Conservation (phyloP, 2,329 filamentous ascomycete species). For the Diaporthe sp. region DNA sequence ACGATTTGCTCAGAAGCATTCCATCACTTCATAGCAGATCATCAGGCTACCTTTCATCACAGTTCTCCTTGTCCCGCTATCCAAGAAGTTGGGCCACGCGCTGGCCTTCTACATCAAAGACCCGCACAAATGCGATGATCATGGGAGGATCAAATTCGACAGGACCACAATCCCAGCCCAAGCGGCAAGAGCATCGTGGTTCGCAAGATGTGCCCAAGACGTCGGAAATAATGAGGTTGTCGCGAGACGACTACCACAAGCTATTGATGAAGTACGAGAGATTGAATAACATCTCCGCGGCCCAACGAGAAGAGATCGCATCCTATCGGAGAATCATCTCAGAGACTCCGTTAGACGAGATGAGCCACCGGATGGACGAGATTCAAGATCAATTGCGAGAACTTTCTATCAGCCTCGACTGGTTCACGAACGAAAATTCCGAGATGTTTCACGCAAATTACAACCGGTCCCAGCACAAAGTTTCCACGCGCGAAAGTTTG, state of each 20-base stretch:
- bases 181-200: too few species aligned
- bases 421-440: not conserved
- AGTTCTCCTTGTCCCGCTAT: not conserved
- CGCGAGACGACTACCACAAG: not conserved
- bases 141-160: too few species aligned
- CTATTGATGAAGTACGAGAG: not conserved
- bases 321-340: not conserved
- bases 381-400: not conserved
- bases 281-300: not conserved
- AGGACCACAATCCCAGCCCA: not conserved
- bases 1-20: not conserved
- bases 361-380: not conserved
- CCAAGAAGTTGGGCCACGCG: not conserved
- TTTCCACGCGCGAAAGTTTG: not conserved
- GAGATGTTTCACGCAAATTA: not conserved
- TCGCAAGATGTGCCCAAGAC: not conserved
- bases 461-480: not conserved
- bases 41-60: not conserved
- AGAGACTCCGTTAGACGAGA: not conserved
- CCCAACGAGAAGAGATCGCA: not conserved
- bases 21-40: too few species aligned
- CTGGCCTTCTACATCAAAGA: not conserved
- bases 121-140: not conserved
- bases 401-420: not conserved
- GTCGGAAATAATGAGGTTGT: too few species aligned